Base-by-base conservation (phyloP, 164 flowering plant genomes). In the Umbilicus rupestris region DNA sequence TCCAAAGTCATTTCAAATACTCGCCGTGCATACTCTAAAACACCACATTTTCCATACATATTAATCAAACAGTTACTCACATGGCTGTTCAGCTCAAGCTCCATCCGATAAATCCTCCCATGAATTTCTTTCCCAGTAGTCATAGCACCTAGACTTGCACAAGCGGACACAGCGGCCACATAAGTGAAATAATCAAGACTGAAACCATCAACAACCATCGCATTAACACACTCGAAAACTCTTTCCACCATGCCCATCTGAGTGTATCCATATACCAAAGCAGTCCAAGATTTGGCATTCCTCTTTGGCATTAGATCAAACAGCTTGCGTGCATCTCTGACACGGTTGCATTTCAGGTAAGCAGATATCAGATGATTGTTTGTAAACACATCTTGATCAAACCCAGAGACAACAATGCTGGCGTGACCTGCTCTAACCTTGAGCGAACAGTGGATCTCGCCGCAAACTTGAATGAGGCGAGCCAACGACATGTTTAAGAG, bases 41-140 rank as follows among this genome's bases (percentile, higher is more conserved):
- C 39, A 44, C 80, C 76, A 67, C 81, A 76, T 75, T 75, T 82
- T 33, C 83, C 81, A 69, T 80, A 84, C 72, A 84, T 66, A 65
- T 73, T 82, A 15, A 82, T 64, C 70, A 82, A 68, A 50, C 77
- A 65, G 63, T 82, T 82, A 58, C 64, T 68, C 28, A 82, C 69
- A 68, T 72, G 74, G 42, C 60, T 64, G 62, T 73, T 79, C 29
- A 71, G 28, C 16, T 49, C 69, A 19, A 67, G 64, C 71, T 63
- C 77, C 49, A 47, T 24, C 70, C 74, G 72, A 64, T 44, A 78
- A 57, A 79, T 69, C 66, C 74, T 74, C 63, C 73, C 83, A 65
- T 82, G 85, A 68, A 78, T 65, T 69, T 80, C 85, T 67, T 78
- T 82, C 31, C 85, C 83, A 19, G 33, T 65, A 55, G 73, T 72